Conservation (phyloP, 495 filamentous ascomycete genomes). For the Neurospora africana region DNA sequence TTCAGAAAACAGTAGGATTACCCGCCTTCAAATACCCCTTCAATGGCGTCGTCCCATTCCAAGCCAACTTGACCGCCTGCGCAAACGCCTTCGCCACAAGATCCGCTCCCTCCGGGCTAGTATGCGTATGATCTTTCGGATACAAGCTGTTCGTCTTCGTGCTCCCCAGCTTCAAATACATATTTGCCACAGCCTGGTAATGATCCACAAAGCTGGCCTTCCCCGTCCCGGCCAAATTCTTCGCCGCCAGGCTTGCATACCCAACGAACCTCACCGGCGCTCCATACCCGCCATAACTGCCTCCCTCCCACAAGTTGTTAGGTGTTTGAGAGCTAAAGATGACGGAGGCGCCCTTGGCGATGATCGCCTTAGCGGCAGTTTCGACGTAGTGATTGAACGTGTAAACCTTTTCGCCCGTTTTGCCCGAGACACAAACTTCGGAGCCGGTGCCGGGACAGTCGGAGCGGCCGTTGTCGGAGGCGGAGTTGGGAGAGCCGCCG, state of each 20-base stretch:
- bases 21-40: slow-evolving; percentile 13
- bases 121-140: slow-evolving; percentile 57
- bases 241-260: slow-evolving; percentile 44
- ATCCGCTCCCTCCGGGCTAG: slow-evolving; percentile 46
- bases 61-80: slow-evolving; percentile 43
- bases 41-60: slow-evolving; percentile 24
- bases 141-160: slow-evolving; percentile 39
- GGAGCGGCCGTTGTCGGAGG: slow-evolving; percentile 48
- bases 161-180: slow-evolving; percentile 39
- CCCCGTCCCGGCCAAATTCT: slow-evolving; percentile 20
- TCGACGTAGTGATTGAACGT: slow-evolving; percentile 40
- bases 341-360: slow-evolving; percentile 52
- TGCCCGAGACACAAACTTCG: slow-evolving; percentile 44
- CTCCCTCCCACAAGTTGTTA: slow-evolving; percentile 51
- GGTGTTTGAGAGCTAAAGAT: slow-evolving; percentile 51
- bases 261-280: slow-evolving; percentile 40
- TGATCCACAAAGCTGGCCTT: slow-evolving; percentile 50
- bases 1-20: slow-evolving; percentile 13
- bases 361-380: slow-evolving; percentile 40
- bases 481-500: slow-evolving; percentile 44
- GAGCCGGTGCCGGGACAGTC: slow-evolving; percentile 44
- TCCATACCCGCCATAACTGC: slow-evolving; percentile 31
- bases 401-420: slow-evolving; percentile 40
- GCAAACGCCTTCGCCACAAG: slow-evolving; percentile 52
- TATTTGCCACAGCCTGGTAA: slow-evolving; percentile 42